Conservation (phyloP, 352 stramenopile species). For the Aphanomyces invadans region DNA sequence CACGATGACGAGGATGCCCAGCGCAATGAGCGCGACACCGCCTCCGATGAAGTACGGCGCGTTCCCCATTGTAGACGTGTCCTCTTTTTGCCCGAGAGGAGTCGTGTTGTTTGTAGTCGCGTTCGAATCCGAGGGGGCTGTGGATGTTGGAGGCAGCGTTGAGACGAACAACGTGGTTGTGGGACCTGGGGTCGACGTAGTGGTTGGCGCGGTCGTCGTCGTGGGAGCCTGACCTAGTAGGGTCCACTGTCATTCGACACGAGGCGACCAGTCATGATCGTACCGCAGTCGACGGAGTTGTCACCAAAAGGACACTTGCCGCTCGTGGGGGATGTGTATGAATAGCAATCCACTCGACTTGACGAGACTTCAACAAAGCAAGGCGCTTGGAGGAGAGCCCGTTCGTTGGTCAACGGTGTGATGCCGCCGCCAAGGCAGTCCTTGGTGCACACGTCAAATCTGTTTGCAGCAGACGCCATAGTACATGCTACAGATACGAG, state of each 20-base stretch:
- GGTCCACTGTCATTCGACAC: too few species aligned
- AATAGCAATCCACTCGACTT: neutral
- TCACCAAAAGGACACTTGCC: neutral
- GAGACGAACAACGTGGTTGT: neutral
- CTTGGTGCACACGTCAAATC: neutral
- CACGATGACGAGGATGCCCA: constrained; percentile 16
- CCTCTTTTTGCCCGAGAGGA: neutral
- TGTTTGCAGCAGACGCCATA: neutral
- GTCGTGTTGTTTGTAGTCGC: neutral
- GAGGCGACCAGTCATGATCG: too few species aligned
- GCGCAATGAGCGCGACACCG: constrained; percentile 2
- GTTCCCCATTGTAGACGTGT: neutral
- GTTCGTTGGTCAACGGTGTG: neutral
- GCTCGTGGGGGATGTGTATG: neutral
- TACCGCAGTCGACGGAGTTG: neutral
- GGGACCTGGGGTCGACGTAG: neutral
- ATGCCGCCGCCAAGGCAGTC: neutral
- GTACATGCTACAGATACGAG: neutral
- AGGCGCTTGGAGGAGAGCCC: neutral
- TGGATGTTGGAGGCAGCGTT: neutral
- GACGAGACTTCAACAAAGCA: neutral
- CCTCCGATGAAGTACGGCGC: constrained; percentile 15
- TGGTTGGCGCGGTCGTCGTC: neutral
- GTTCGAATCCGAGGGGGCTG: neutral
- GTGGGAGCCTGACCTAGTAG: neutral